These are phyloP conservation scores for Neospermospora avenae DNA, from an alignment of 2,329 filamentous ascomycete genomes.

Conservation along the genomic window DNA sequence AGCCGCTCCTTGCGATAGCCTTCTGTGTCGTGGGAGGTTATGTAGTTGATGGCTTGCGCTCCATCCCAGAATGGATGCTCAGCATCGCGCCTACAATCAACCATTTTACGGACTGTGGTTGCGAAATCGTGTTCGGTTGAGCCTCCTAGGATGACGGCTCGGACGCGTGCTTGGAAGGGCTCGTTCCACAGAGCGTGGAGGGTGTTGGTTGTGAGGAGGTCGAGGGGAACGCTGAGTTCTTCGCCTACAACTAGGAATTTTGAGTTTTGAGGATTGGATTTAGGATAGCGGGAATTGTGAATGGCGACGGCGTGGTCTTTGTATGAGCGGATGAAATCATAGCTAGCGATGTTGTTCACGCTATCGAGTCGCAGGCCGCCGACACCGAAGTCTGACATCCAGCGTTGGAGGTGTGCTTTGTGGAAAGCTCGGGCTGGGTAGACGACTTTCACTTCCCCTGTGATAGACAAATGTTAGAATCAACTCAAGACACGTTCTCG, in stretches of 20 bases:
- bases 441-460: conserved; percentile 7
- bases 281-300: conserved; percentile 12
- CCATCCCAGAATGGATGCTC: conserved; percentile 21
- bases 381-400: conserved; percentile 21
- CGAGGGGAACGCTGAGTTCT: conserved; percentile 20
- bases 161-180: conserved; percentile 17
- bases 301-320: conserved; percentile 19
- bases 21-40: conserved; percentile 22
- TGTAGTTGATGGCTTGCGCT: conserved; percentile 20
- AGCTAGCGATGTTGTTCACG: conserved; percentile 22
- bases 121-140: conserved; percentile 11
- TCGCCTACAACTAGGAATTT: conserved; percentile 25
- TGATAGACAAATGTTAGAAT: too few relatives aligned
- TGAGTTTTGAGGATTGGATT: conserved; percentile 5
- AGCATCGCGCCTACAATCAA: conserved; percentile 17
- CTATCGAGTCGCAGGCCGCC: conserved; percentile 21
- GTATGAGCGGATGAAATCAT: conserved; percentile 20
- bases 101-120: conserved; percentile 20
- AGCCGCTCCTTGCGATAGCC: conserved; percentile 19
- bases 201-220: conserved; percentile 13
- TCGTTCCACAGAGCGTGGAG: conserved; percentile 23
- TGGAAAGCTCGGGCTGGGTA: conserved; percentile 21
- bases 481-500: too few relatives aligned
- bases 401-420: conserved; percentile 17
- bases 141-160: conserved; percentile 13